These are phyloP conservation scores for Epicoccum sorghinum DNA, from an alignment of 2,329 filamentous ascomycete species.

Conservation along the genomic window DNA sequence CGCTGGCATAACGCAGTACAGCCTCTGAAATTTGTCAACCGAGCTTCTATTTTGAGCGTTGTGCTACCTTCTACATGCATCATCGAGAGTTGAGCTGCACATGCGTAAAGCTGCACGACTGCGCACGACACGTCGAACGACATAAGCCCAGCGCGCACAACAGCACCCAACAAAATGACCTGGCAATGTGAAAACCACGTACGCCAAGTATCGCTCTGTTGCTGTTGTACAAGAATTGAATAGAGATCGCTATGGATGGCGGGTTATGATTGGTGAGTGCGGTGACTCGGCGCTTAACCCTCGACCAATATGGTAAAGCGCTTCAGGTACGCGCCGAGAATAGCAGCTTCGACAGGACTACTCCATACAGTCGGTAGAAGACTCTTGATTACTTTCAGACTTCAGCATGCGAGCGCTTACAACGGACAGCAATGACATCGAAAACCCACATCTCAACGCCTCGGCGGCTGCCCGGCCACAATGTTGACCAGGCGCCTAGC, in stretches of 20 bases:
- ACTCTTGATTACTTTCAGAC: slow-evolving; percentile 31
- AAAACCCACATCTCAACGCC: slow-evolving; percentile 38
- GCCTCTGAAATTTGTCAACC: not conserved
- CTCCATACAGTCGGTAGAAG: slow-evolving; percentile 29
- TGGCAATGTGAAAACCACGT: slow-evolving; percentile 31
- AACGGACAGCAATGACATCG: slow-evolving; percentile 35
- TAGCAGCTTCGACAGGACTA: slow-evolving; percentile 39
- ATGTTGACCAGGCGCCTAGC: slow-evolving; percentile 40
- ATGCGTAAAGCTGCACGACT: slow-evolving; percentile 7
- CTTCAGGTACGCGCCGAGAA: slow-evolving; percentile 36
- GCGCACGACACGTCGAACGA: slow-evolving; percentile 15
- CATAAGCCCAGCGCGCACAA: slow-evolving; percentile 13
- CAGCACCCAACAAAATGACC: slow-evolving; percentile 20
- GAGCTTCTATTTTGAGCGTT: slow-evolving; percentile 13
- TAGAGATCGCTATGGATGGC: slow-evolving; percentile 30
- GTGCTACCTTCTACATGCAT: slow-evolving; percentile 18
- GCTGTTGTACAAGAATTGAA: slow-evolving; percentile 24
- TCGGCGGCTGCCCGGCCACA: slow-evolving; percentile 44
- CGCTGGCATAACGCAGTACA: slow-evolving; percentile 7
- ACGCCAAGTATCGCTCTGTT: slow-evolving; percentile 42
- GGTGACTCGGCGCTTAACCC: slow-evolving; percentile 36
- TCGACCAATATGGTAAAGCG: slow-evolving; percentile 29
- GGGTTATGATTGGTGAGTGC: slow-evolving; percentile 27
- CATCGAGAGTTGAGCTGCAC: slow-evolving; percentile 14
- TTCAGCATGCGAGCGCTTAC: slow-evolving; percentile 41